phyloP scores from a whole-genome alignment of 805 yeast species.

The Candida morakotiae region DNA sequence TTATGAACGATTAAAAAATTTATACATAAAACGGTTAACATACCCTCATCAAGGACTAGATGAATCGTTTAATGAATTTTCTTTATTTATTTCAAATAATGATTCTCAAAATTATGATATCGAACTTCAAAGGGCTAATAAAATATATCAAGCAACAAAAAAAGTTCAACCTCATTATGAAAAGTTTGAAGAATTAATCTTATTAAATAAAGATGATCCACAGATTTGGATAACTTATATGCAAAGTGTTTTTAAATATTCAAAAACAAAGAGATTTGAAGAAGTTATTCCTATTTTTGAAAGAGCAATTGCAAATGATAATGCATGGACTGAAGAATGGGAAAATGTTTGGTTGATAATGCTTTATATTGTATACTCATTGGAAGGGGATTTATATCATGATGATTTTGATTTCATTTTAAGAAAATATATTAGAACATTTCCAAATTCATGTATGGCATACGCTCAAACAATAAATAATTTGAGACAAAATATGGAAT shows the following conservation, averaged over 20 bases:
- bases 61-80: constrained; percentile 35
- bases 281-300: constrained; percentile 22
- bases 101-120: constrained; percentile 25
- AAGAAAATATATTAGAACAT: constrained; percentile 18
- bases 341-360: constrained; percentile 25
- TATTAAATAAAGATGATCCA: constrained; percentile 13
- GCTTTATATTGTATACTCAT: constrained; percentile 22
- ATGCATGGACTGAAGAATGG: constrained; percentile 11
- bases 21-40: constrained; percentile 28
- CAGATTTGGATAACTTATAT: constrained; percentile 32
- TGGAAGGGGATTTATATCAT: constrained; percentile 6
- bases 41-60: constrained; percentile 41
- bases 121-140: constrained; percentile 34
- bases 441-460: constrained; percentile 19
- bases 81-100: constrained; percentile 34
- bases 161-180: constrained; percentile 29
- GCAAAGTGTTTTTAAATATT: constrained; percentile 19
- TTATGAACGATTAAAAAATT: not conserved
- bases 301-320: constrained; percentile 19
- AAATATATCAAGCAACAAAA: constrained; percentile 25
- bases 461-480: constrained; percentile 24
- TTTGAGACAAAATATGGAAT: not conserved
- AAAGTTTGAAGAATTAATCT: constrained; percentile 24
- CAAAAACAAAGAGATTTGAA: constrained; percentile 9
- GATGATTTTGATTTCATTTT: constrained; percentile 12